A percentile compares a stretch with the other conserved stretches of the same genome.
phyloP scores from a whole-genome alignment of 768 basidiomycete genomes.

The Macrolepiota fuliginosa region DNA sequence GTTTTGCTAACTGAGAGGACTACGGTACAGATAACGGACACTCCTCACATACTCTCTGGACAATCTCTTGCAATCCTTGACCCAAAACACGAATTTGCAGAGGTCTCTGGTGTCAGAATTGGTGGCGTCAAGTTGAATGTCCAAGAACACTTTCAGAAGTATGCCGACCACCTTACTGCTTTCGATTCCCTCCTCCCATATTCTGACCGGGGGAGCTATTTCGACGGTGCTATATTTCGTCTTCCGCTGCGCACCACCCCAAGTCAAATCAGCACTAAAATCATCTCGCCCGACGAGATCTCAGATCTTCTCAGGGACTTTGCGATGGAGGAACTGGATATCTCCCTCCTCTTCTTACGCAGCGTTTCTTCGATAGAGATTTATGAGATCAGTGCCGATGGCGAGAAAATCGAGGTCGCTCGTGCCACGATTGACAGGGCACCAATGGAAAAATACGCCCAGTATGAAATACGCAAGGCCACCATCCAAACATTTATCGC shows the following conservation, averaged over 20 bases:
- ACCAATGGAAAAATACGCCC: constrained; percentile 13
- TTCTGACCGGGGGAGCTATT: constrained; percentile 17
- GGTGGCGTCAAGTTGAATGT: constrained; percentile 32
- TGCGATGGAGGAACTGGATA: constrained; percentile 34
- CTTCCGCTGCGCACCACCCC: constrained; percentile 38
- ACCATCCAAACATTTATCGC: constrained; percentile 5
- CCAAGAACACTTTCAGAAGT: constrained; percentile 16
- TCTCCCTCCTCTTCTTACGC: constrained; percentile 42
- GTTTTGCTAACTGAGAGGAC: background rate
- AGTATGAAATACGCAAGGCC: constrained; percentile 10
- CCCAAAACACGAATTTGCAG: constrained; percentile 30
- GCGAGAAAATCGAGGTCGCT: constrained; percentile 9
- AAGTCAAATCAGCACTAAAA: constrained; percentile 33
- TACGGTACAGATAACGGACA: constrained; percentile 40
- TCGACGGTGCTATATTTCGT: constrained; percentile 43
- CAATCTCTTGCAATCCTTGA: constrained; percentile 39
- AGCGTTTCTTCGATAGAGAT: constrained; percentile 38
- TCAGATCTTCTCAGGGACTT: constrained; percentile 38
- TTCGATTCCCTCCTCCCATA: constrained; percentile 26
- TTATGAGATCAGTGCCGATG: constrained; percentile 29
- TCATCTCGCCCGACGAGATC: constrained; percentile 30
- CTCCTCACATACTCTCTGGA: constrained; percentile 46
- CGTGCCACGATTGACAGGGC: constrained; percentile 1
- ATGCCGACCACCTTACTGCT: constrained; percentile 28
- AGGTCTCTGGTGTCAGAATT: constrained; percentile 12